Conservation (phyloP, 768 basidiomycete genomes). For the Leccinum broughii region DNA sequence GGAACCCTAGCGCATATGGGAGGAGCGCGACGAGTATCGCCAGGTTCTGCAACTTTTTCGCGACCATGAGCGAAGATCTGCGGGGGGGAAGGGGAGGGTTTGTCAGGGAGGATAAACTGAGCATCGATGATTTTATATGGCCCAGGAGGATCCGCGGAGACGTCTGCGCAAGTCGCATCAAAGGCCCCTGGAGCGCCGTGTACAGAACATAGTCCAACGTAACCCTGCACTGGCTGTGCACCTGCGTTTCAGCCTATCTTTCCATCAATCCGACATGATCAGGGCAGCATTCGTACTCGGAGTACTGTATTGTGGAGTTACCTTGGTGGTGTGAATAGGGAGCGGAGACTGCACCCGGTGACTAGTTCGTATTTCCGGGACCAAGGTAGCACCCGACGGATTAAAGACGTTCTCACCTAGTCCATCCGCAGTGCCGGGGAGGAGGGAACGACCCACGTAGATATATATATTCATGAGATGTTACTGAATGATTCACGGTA, state of each 20-base stretch:
- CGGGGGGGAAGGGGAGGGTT: neutral
- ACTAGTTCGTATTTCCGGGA: neutral
- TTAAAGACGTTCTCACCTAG: neutral
- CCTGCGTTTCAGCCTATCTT: neutral
- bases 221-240: neutral
- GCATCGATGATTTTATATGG: constrained; percentile 6
- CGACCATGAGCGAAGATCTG: neutral
- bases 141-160: neutral
- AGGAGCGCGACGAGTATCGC: constrained; percentile 4
- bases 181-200: neutral
- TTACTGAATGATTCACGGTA: neutral
- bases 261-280: neutral
- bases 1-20: constrained; percentile 7
- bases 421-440: neutral
- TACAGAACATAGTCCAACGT: neutral
- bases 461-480: neutral
- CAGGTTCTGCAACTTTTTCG: constrained; percentile 12
- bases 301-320: neutral
- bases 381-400: neutral
- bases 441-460: neutral
- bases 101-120: too few relatives aligned
- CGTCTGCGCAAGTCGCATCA: neutral
- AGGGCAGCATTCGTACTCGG: neutral
- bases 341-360: neutral
- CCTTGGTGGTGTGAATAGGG: neutral